These are phyloP conservation scores for Prunus kanzakura DNA, from an alignment of 306 rosid species.

Conservation along the genomic window DNA sequence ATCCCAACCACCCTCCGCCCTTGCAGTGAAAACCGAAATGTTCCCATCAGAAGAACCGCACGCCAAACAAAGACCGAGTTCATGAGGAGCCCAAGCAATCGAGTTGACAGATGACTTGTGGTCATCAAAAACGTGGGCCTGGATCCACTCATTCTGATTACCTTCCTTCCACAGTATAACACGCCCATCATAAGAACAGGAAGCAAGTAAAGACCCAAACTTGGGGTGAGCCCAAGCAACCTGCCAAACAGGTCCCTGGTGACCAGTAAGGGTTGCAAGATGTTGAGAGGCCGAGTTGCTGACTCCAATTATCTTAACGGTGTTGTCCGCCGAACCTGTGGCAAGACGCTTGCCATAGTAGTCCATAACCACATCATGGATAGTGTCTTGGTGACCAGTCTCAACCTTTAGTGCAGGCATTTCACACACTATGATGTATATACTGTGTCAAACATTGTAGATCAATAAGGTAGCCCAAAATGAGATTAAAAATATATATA, in stretches of 20 bases:
- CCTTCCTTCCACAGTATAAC: conserved; percentile 87
- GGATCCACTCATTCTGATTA: conserved; percentile 72
- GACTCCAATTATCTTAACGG: conserved; percentile 82
- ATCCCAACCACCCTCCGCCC: conserved; percentile 81
- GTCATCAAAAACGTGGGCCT: conserved; percentile 66
- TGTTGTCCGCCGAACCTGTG: conserved; percentile 76
- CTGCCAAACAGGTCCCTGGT: conserved; percentile 88
- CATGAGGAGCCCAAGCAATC: conserved; percentile 82
- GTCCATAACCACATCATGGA: conserved; percentile 83
- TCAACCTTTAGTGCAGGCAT: conserved; percentile 80
- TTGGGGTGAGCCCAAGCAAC: conserved; percentile 85
- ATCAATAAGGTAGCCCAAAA: not conserved
- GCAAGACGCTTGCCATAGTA: conserved; percentile 84
- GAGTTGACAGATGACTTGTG: conserved; percentile 80
- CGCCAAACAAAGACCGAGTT: conserved; percentile 74
- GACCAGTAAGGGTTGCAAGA: conserved; percentile 70
- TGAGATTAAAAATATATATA: not conserved
- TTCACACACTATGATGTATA: conserved; percentile 15
- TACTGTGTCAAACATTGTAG: not conserved
- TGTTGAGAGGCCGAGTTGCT: conserved; percentile 70
- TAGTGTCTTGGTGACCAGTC: conserved; percentile 72
- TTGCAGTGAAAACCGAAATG: conserved; percentile 67
- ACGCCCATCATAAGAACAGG: conserved; percentile 71
- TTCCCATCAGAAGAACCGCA: conserved; percentile 91
- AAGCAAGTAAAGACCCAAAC: conserved; percentile 72